Evolutionary conservation across 2,329 filamentous ascomycete genomes (phyloP).

Genomic region (Fusarium subglutinans): DNA sequence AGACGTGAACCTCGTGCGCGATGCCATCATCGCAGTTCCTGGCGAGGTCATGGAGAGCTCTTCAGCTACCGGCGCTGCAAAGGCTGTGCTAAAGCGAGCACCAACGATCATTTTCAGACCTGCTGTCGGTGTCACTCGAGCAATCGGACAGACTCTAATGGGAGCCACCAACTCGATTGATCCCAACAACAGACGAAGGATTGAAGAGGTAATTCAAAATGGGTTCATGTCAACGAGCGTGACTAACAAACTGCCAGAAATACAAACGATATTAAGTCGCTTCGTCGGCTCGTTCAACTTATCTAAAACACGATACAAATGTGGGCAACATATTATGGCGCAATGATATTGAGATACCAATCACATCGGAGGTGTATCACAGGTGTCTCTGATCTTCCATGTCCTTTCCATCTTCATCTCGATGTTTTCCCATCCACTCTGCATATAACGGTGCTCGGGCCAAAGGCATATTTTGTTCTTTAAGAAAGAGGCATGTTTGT

Average conservation of each 20-base stretch:
- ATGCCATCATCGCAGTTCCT: constrained; percentile 94
- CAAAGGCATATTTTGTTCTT: constrained; percentile 23
- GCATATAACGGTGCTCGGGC: constrained; percentile 28
- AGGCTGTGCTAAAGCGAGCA: constrained; percentile 79
- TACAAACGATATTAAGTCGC: constrained; percentile 56
- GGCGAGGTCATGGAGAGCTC: constrained; percentile 89
- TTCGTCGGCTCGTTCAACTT: not conserved
- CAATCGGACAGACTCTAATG: constrained; percentile 86
- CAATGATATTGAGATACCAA: constrained; percentile 19
- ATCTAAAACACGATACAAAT: constrained; percentile 2
- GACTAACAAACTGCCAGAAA: constrained; percentile 51
- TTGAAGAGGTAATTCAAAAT: constrained; percentile 82
- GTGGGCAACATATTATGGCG: constrained; percentile 17
- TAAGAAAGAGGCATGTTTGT: constrained; percentile 23
- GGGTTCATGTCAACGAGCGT: not conserved
- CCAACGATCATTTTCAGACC: constrained; percentile 94
- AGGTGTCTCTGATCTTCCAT: constrained; percentile 2
- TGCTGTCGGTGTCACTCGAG: constrained; percentile 89
- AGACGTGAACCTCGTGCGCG: constrained; percentile 85
- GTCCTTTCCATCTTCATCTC: constrained; percentile 13
- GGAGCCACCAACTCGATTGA: constrained; percentile 94
- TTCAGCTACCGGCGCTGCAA: constrained; percentile 81
- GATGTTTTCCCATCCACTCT: not conserved
- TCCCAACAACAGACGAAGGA: constrained; percentile 78
- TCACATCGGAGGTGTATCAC: not conserved